Percentiles rank a stretch among this genome's conserved stretches.
Evolutionary conservation across 2,329 filamentous ascomycete species (phyloP).

Genomic region (Thelonectria discophora): DNA sequence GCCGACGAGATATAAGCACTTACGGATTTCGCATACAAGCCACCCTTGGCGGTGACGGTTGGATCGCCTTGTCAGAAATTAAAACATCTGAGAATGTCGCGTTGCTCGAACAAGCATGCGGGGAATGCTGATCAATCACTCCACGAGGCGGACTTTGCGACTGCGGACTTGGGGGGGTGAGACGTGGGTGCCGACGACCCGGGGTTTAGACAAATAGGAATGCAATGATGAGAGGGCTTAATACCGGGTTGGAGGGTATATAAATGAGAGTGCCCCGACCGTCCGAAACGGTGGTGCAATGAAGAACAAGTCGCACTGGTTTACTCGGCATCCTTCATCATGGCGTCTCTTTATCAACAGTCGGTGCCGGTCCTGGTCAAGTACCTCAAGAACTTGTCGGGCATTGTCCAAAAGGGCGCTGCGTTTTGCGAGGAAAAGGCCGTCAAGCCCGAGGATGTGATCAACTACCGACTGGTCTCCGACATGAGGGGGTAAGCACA

Average conservation of each 20-base stretch:
- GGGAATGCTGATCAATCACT: too few species aligned
- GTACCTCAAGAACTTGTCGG: constrained; percentile 40
- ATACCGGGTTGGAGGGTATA: background rate
- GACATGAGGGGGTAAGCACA: constrained; percentile 34
- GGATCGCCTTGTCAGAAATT: too few species aligned
- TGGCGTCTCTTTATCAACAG: constrained; percentile 39
- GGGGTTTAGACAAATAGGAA: too few species aligned
- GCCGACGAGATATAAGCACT: too few species aligned
- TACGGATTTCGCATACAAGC: too few species aligned
- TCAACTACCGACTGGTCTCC: constrained; percentile 31
- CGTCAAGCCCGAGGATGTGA: constrained; percentile 33
- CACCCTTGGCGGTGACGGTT: too few species aligned
- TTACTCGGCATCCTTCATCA: constrained; percentile 3
- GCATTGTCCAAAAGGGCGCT: constrained; percentile 36
- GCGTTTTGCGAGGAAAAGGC: constrained; percentile 32
- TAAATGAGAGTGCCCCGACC: background rate
- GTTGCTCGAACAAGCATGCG: too few species aligned
- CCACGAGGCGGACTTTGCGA: too few species aligned
- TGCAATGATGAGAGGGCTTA: too few species aligned
- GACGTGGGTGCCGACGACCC: too few species aligned
- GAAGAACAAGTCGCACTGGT: background rate
- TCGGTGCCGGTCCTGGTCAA: constrained; percentile 42
- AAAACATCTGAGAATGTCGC: too few species aligned
- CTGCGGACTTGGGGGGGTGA: too few species aligned
- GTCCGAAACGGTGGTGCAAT: background rate